Evolutionary conservation across 2,329 filamentous ascomycete species (phyloP).

Genomic region (Penicillium sumatraense): DNA sequence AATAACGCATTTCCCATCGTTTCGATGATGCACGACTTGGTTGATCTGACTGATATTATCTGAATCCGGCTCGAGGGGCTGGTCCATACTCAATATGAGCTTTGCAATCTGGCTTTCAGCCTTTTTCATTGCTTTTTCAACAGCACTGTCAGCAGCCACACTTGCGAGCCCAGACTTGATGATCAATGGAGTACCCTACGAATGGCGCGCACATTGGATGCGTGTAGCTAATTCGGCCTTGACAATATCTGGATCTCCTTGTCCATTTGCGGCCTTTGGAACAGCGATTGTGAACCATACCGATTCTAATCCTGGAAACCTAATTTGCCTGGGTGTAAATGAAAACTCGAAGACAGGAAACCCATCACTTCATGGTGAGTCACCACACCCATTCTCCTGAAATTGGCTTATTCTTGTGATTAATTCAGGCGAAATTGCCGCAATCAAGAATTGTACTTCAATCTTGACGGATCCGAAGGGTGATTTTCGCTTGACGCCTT

Average conservation of each 20-base stretch:
- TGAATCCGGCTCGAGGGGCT: too few species aligned
- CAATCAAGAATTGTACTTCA: slow-evolving; percentile 58
- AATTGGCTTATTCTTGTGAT: neutral
- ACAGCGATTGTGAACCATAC: slow-evolving; percentile 63
- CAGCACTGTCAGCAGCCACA: neutral
- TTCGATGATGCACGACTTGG: neutral
- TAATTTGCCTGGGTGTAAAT: slow-evolving; percentile 59
- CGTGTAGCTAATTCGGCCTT: slow-evolving; percentile 54
- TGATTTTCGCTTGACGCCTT: slow-evolving; percentile 48
- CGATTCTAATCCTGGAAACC: slow-evolving; percentile 28
- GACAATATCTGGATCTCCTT: slow-evolving; percentile 48
- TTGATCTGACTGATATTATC: neutral
- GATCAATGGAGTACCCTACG: slow-evolving; percentile 41
- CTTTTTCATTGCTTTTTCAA: neutral
- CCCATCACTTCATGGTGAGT: slow-evolving; percentile 57
- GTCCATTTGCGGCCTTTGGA: slow-evolving; percentile 60
- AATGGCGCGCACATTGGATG: slow-evolving; percentile 58
- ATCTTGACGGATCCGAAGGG: slow-evolving; percentile 54
- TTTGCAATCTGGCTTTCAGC: neutral
- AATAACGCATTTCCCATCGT: neutral
- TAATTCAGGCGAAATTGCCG: slow-evolving; percentile 56
- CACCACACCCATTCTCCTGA: neutral
- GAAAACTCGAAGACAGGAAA: slow-evolving; percentile 51
- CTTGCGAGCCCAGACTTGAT: slow-evolving; percentile 11
- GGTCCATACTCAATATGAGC: neutral